A percentile compares a stretch with the other conserved stretches of the same genome.
Evolutionary conservation across 768 basidiomycete genomes (phyloP).

Genomic region (Suillus alpinus): DNA sequence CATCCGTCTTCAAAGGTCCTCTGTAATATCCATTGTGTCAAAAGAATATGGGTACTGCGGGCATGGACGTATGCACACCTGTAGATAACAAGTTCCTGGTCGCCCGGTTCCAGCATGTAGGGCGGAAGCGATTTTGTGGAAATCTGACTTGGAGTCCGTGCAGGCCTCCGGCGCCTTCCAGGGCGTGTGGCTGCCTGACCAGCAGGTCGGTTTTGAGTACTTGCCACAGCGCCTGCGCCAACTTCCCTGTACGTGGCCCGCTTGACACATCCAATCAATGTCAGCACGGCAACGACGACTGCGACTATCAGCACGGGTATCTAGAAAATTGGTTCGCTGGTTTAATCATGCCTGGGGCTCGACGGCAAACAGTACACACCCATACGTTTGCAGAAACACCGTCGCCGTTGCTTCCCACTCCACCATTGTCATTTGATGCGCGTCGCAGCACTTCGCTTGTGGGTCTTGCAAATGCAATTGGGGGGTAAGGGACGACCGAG

Average conservation of each 20-base stretch:
- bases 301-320: constrained; percentile 27
- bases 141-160: constrained; percentile 75
- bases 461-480: constrained; percentile 7
- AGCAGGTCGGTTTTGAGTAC: constrained; percentile 9
- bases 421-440: neutral
- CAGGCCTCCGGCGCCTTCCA: constrained; percentile 37
- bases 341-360: neutral
- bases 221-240: neutral
- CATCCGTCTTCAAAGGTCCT: constrained; percentile 25
- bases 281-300: constrained; percentile 18
- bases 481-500: neutral
- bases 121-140: constrained; percentile 74
- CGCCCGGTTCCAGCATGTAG: constrained; percentile 84
- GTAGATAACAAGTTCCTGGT: constrained; percentile 72
- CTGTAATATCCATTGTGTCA: constrained; percentile 10
- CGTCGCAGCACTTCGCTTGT: neutral
- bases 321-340: constrained; percentile 5
- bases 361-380: constrained; percentile 18
- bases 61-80: constrained; percentile 32
- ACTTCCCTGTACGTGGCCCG: constrained; percentile 10
- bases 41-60: neutral
- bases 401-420: neutral
- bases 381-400: constrained; percentile 17
- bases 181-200: constrained; percentile 8
- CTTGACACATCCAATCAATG: constrained; percentile 21